A percentile compares a stretch with the other conserved stretches of the same genome.
phyloP scores from a whole-genome alignment of 139 green algal genomes.

The Picochlorum costavermella region DNA sequence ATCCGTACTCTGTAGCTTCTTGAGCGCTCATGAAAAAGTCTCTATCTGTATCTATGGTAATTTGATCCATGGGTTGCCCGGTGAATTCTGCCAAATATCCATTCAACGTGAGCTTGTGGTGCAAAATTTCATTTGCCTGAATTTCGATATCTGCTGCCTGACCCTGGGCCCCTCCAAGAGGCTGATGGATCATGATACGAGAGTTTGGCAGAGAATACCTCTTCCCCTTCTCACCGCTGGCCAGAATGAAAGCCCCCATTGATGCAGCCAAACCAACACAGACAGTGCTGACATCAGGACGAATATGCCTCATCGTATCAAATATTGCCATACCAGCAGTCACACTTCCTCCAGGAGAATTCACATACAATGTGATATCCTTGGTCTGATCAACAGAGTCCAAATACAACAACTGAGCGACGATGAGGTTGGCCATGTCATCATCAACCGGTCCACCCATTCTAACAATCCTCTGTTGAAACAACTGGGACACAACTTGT shows the following conservation, averaged over 20 bases:
- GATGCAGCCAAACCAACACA: slow-evolving; percentile 96
- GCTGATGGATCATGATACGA: slow-evolving; percentile 99
- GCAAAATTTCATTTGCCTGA: slow-evolving; percentile 97
- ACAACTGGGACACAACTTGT: slow-evolving; percentile 90
- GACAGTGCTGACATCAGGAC: slow-evolving; percentile 91
- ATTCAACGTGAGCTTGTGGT: slow-evolving; percentile 99
- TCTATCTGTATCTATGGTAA: slow-evolving; percentile 92
- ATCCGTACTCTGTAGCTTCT: slow-evolving; percentile 96
- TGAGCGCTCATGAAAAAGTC: slow-evolving; percentile 97
- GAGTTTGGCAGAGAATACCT: slow-evolving; percentile 93
- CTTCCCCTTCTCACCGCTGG: slow-evolving; percentile 91
- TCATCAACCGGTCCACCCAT: slow-evolving; percentile 97
- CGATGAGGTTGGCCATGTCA: slow-evolving; percentile 98
- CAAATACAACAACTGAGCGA: slow-evolving; percentile 95
- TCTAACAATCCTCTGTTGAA: slow-evolving; percentile 93
- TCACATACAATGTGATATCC: slow-evolving; percentile 98
- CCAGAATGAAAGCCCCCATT: slow-evolving; percentile 97
- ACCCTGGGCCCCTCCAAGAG: slow-evolving; percentile 93
- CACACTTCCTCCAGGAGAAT: slow-evolving; percentile 92
- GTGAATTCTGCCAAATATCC: slow-evolving; percentile 95
- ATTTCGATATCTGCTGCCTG: slow-evolving; percentile 99
- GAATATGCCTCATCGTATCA: slow-evolving; percentile 98
- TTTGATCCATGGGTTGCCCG: slow-evolving; percentile 88
- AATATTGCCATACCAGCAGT: slow-evolving; percentile 99
- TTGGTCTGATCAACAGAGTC: slow-evolving; percentile 69